These are phyloP conservation scores for Phyllostachys edulis DNA, from an alignment of 176 grass and related monocot species.

Conservation along the genomic window DNA sequence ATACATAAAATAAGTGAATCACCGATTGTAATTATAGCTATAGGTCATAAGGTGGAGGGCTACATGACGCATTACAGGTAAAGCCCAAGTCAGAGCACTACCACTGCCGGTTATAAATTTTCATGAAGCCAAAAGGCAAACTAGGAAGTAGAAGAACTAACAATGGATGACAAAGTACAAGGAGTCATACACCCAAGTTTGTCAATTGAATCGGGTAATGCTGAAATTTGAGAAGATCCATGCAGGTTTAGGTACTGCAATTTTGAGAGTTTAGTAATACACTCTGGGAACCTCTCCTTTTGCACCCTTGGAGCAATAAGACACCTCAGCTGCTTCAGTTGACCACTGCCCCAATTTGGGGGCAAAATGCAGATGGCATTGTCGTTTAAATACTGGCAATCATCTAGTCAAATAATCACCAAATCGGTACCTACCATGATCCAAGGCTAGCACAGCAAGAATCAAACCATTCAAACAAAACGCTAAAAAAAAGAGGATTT, in stretches of 20 bases:
- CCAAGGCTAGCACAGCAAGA: background rate
- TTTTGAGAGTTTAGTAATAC: background rate
- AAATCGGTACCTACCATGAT: background rate
- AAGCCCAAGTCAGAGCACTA: background rate
- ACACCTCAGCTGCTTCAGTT: background rate
- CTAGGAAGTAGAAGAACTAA: background rate
- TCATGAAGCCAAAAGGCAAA: background rate
- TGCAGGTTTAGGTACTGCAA: constrained; percentile 2
- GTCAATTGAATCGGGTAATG: background rate
- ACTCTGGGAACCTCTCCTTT: background rate
- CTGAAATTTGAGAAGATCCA: background rate
- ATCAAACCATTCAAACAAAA: background rate
- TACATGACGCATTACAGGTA: background rate
- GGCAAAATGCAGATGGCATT: background rate
- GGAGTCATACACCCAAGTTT: background rate
- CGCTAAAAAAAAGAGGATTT: too few relatives aligned
- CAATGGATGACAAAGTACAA: background rate
- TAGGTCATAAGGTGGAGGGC: background rate
- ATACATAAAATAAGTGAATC: background rate
- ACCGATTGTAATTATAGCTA: background rate
- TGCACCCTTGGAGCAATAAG: background rate
- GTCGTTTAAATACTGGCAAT: constrained; percentile 15
- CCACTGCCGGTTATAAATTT: background rate
- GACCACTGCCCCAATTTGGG: background rate
- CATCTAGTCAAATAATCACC: background rate